These are phyloP conservation scores for Hortiboletus rubellus DNA, from an alignment of 1,284 basidiomycete genomes.

Conservation along the genomic window DNA sequence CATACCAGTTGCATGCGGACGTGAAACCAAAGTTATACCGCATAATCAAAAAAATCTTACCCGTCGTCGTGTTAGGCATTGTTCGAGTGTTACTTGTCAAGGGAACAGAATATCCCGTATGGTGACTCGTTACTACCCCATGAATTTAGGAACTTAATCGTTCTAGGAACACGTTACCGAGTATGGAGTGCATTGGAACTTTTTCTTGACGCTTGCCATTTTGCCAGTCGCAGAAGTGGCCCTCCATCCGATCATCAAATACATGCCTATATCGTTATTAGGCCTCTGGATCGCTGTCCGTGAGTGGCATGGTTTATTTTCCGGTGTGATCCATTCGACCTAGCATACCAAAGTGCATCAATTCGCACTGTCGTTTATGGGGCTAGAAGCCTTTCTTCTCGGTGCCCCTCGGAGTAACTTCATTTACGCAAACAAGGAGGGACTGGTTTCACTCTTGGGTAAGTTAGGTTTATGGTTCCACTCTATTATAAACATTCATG, in stretches of 20 bases:
- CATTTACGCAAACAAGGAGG: constrained; percentile 90
- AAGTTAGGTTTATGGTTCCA: constrained; percentile 9
- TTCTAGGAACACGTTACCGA: constrained; percentile 91
- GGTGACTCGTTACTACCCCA: constrained; percentile 20
- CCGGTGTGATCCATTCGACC: not conserved
- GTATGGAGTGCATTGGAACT: constrained; percentile 99
- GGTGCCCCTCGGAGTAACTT: constrained; percentile 60
- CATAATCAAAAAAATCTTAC: constrained; percentile 59
- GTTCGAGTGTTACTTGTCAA: constrained; percentile 87
- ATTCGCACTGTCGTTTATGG: constrained; percentile 52
- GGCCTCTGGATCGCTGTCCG: constrained; percentile 65
- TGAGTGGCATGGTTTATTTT: constrained; percentile 38
- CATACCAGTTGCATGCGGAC: constrained; percentile 50
- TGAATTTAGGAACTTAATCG: not conserved
- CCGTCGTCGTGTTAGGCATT: constrained; percentile 75
- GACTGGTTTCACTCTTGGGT: constrained; percentile 80
- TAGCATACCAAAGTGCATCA: constrained; percentile 61
- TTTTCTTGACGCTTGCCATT: constrained; percentile 90
- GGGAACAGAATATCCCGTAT: constrained; percentile 89
- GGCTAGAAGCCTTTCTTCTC: constrained; percentile 67
- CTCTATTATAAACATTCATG: not conserved
- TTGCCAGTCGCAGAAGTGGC: constrained; percentile 77
- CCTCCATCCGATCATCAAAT: constrained; percentile 62
- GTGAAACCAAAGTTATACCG: constrained; percentile 50
- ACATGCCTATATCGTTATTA: constrained; percentile 61